Conservation (phyloP, 208 protist species). For the Leptomonas pyrrhocoris region DNA sequence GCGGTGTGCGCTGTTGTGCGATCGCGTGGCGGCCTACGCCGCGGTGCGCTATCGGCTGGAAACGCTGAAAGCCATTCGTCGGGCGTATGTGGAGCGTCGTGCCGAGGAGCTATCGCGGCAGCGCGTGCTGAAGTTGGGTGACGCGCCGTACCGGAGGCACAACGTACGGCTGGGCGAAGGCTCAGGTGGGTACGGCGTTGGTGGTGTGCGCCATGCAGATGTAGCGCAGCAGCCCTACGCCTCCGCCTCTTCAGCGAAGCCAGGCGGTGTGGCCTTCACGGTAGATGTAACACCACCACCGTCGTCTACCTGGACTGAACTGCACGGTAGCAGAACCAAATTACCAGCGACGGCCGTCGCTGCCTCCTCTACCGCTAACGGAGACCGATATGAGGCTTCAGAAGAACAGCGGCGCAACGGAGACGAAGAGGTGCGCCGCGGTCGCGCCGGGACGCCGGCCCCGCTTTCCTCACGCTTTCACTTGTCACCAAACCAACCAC, state of each 20-base stretch:
- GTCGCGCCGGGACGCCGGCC: neutral
- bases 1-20: conserved; percentile 64
- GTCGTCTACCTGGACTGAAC: conserved; percentile 3
- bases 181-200: too few species aligned
- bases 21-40: conserved; percentile 63
- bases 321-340: neutral
- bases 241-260: neutral
- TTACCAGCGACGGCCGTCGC: neutral
- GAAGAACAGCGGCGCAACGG: neutral
- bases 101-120: conserved; percentile 32
- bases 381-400: neutral
- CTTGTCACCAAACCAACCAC: neutral
- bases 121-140: conserved; percentile 30
- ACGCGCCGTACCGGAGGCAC: neutral
- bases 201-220: neutral
- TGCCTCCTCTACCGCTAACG: neutral
- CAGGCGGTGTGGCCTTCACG: conserved; percentile 1
- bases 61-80: conserved; percentile 42
- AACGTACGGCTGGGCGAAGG: conserved; percentile 6
- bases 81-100: conserved; percentile 27
- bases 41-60: conserved; percentile 46
- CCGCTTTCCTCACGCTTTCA: neutral
- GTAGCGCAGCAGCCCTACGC: conserved; percentile 1
- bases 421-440: neutral
- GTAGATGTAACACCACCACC: neutral